These are phyloP conservation scores for Hysterangium stoloniferum DNA, from an alignment of 768 basidiomycete species.

Conservation along the genomic window DNA sequence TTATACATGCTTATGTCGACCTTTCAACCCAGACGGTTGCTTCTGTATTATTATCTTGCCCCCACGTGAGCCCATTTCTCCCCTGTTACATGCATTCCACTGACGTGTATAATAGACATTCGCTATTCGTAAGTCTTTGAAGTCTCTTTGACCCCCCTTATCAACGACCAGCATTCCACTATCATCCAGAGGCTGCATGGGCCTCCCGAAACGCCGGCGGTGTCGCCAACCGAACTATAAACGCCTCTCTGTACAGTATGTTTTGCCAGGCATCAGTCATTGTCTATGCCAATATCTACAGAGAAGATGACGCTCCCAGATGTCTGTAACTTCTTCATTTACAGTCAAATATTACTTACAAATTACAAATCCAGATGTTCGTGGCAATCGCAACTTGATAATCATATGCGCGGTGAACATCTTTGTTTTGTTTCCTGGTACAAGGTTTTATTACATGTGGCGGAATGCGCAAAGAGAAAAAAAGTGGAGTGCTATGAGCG, in stretches of 20 bases:
- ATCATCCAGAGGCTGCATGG: slow-evolving; percentile 46
- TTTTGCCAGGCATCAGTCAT: slow-evolving; percentile 38
- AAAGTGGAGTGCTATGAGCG: no score
- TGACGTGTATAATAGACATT: slow-evolving; percentile 29
- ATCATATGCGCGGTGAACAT: no score
- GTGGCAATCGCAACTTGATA: no score
- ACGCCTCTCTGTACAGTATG: slow-evolving; percentile 55
- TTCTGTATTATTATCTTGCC: slow-evolving; percentile 38
- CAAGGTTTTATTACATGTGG: no score
- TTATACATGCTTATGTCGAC: slow-evolving; percentile 2
- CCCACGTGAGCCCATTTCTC: slow-evolving; percentile 25
- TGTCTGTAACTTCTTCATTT: slow-evolving; percentile 29
- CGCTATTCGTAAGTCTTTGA: slow-evolving; percentile 28
- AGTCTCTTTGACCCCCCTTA: neutral
- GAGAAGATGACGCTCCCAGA: slow-evolving; percentile 45
- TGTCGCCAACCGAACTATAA: slow-evolving; percentile 52
- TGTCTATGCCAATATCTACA: slow-evolving; percentile 49
- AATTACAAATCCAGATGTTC: no score
- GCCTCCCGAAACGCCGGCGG: slow-evolving; percentile 53
- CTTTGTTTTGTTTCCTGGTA: no score
- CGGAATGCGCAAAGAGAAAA: no score
- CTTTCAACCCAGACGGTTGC: slow-evolving; percentile 29
- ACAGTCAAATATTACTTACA: no score
- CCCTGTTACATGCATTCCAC: slow-evolving; percentile 8
- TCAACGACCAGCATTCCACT: slow-evolving; percentile 9